Evolutionary conservation across 108 stramenopile species (phyloP), one percentile per base, ranked within the genome.

Genomic region (Cyclostephanos invisitatus): DNA sequence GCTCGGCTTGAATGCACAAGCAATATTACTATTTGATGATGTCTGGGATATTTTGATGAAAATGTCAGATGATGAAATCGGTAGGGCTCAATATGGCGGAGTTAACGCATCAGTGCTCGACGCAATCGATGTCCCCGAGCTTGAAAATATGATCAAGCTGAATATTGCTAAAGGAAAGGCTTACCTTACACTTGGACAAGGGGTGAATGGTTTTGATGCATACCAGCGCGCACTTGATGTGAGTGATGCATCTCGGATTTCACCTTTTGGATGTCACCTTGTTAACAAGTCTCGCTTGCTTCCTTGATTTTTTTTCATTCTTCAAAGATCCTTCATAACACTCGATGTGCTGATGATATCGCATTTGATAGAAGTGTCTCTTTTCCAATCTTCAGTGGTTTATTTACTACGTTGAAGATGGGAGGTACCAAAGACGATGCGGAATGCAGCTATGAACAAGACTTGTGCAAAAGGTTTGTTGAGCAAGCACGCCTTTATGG

Each of bases 371-470:
- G 87, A 56, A 81, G 83, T 18, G 75, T 87, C 38, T 48, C 80
- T 11, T 91, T 91, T 62, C 89, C 87, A 9, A 85, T 85, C 20
- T 89, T 86, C 61, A 74, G 68, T 54, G 85, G 87, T 46, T 70
- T 88, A 14, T 85, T 85, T 57, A 65, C 68, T 25, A 68, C 78
- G 29, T 64, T 89, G 25, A 84, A 84, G 53, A 68, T 77, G 42
- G 84, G 86, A 2, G 72, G 72, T 7, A 85, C 84, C 51, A 24
- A 70, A 37, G 63, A 85, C 51, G 84, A 88, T 60, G 73, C 59
- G 10, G 62, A 80, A 21, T 65, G 74, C 9, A 73, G 48, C 35
- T 84, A 87, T 28, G 86, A 88, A 60, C 62, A 84, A 49, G 70
- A 75, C 3, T 38, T 88, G 53, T 70, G 84, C 32, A 63, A 74